Base-by-base conservation (phyloP, 805 yeast species). In the Zygoascus ofunaensis region DNA sequence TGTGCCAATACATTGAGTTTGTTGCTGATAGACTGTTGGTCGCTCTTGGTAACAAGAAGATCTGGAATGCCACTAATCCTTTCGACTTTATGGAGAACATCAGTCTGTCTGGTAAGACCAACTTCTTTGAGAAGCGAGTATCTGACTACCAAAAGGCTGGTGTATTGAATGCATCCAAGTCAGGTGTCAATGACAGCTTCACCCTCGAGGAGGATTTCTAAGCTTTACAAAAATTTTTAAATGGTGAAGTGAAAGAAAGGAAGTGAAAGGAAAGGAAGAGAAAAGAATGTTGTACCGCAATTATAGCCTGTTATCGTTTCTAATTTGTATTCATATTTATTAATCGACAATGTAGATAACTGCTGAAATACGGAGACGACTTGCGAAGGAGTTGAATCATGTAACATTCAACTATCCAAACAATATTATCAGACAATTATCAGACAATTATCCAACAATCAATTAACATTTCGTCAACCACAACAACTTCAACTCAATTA, bases 111-210 rank as follows among this genome's bases (percentile, higher is more conserved):
- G 98, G 98, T 69, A 90, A 90, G 79, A 90, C 98, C 58, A 90
- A 92, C 75, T 90, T 90, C 79, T 90, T 90, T 63, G 98, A 90
- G 76, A 90, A 90, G 79, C 84, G 98, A 72, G 98, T 90, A 47
- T 84, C 95, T 47, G 98, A 90, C 70, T 90, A 90, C 72, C 98
- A 90, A 72, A 92, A 90, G 73, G 97, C 98, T 47, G 97, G 98
- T 73, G 98, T 90, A 60, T 90, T 90, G 92, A 90, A 95, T 54
- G 65, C 78, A 44, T 66, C 68, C 54, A 47, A 48, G 45, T 28
- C 39, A 37, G 42, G 22, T 41, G 50, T 69, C 68, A 70, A 67
- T 51, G 73, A 72, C 62, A 76, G 77, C 38, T 89, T 90, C 70
- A 70, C 82, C 40, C 82, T 92, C 58, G 95, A 89, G 66, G 98